Base-by-base conservation (phyloP, 805 yeast genomes). In the Metschnikowia drakensbergensis region DNA sequence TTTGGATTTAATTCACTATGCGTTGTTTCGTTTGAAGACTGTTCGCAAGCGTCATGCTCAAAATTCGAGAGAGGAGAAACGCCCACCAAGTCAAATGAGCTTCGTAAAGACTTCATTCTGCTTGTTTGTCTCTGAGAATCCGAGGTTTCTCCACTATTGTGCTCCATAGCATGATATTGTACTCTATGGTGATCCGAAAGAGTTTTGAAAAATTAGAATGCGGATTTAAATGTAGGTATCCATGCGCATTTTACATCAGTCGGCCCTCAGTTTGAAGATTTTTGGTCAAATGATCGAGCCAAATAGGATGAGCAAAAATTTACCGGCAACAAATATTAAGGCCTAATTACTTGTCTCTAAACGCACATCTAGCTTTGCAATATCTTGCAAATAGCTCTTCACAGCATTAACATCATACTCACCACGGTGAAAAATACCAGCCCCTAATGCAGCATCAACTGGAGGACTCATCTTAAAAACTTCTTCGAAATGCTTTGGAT, bases 361-460 rank as follows among this genome's bases (percentile, higher is more conserved):
- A 66, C 96, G 80, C n/a, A 88, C 96, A 51, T 80, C 80, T 62
- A 88, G 76, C 8, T 58, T 56, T 0, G 86, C 88, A 11, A 76
- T 65, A 0, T 73, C 67, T 40, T 74, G 67, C 63, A 92, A 75
- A 55, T 77, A 82, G 28, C 76, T 64, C 67, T 94, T 94, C 38
- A 94, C 97, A 43, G 90, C 83, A 43, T 79, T 76, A 13, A 94
- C 97, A 9, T 88, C 83, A 67, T 86, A 94, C 60, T 92, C 98
- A 23, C 88, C 91, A 64, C 99, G 78, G 72, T 94, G 99, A 75
- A 94, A 94, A 84, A 94, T 86, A 38, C 99, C 99, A 3, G 99
- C 99, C 34, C 99, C 99, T 36, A 94, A 76, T 13, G 99, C 98
- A 37, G 99, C 99, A 69, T 94, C 99, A 1, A 94, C 85, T 5